Conservation (phyloP, 441 rosid species). For the Arabidopsis hybrid region DNA sequence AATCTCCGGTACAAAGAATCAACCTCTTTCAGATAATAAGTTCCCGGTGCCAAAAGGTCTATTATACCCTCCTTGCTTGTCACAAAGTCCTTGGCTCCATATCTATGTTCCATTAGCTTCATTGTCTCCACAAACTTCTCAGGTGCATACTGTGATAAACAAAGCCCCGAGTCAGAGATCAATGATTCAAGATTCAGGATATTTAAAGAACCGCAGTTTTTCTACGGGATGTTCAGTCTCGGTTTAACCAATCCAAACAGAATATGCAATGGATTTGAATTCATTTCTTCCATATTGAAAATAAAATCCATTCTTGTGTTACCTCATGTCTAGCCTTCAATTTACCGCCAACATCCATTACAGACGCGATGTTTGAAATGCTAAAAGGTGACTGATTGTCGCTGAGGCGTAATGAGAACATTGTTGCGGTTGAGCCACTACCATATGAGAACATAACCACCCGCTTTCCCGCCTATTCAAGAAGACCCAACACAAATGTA, state of each 20-base stretch:
- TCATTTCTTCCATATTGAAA: background rate
- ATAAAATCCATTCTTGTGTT: slow-evolving; percentile 12
- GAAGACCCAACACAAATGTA: slow-evolving; percentile 24
- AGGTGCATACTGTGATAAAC: slow-evolving; percentile 64
- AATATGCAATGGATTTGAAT: background rate
- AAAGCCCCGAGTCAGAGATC: background rate
- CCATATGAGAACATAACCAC: slow-evolving; percentile 93
- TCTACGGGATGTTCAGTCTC: background rate
- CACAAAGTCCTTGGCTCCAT: slow-evolving; percentile 90
- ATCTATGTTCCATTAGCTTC: slow-evolving; percentile 97
- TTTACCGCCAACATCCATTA: slow-evolving; percentile 75
- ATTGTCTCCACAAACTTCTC: slow-evolving; percentile 85
- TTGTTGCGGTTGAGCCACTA: slow-evolving; percentile 89
- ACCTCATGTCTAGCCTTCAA: slow-evolving; percentile 96
- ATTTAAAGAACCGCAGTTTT: background rate
- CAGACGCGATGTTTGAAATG: slow-evolving; percentile 75
- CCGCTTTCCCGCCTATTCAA: slow-evolving; percentile 74
- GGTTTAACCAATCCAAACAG: background rate
- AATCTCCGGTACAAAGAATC: slow-evolving; percentile 91
- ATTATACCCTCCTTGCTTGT: slow-evolving; percentile 78
- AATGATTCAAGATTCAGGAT: background rate
- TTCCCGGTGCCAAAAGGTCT: slow-evolving; percentile 82
- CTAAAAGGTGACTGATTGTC: slow-evolving; percentile 75
- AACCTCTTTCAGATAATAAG: slow-evolving; percentile 90
- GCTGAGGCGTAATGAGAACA: slow-evolving; percentile 78